Evolutionary conservation across 1,284 basidiomycete genomes (phyloP), one percentile per base, ranked within the genome.

Genomic region (Inonotus hispidus): DNA sequence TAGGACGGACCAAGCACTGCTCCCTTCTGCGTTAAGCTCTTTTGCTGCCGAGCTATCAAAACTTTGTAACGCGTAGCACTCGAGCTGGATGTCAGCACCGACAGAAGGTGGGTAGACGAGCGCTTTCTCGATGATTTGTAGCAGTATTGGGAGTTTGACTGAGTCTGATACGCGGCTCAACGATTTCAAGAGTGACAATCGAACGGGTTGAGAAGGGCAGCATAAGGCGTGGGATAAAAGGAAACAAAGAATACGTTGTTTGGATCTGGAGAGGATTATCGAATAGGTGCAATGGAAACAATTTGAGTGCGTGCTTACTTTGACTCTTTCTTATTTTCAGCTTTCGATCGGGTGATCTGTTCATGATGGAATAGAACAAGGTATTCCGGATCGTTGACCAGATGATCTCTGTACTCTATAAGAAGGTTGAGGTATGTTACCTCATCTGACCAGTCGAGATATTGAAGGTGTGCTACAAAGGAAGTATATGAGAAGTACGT

Each of bases 221-320:
- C 83, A 82, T 39, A 83, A 79, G 54, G 89, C 79, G 71, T 98
- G 96, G 1, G 95, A 96, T 14, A 92, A 73, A 1, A 98, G 72
- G 73, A 83, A 96, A 70, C 88, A 93, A 39, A 93, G 70, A 52
- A 95, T 76, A 11, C 85, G 82, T 63, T 86, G 83, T 68, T 88
- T 92, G 72, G 89, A 87, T 59, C 90, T 93, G 60, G 29, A 29
- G 14, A 67, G 2, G 13, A n/a, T 67, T 54, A 14, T 37, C 21
- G 45, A 54, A 65, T 14, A 63, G 45, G 59, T 23, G 21, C 59
- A 55, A 7, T 39, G 58, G 19, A 19, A 60, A 39, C 38, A 50
- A 43, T 60, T 37, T 37, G 19, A 16, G n/a, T 35, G 16, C 13
- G 41, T 19, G 73, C 82, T 64, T 68, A 92, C 87, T 82, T 79